A percentile compares a stretch with the other conserved stretches of the same genome.
Conservation (phyloP, 2,329 filamentous ascomycete species). For the Teratosphaeria destructans region DNA sequence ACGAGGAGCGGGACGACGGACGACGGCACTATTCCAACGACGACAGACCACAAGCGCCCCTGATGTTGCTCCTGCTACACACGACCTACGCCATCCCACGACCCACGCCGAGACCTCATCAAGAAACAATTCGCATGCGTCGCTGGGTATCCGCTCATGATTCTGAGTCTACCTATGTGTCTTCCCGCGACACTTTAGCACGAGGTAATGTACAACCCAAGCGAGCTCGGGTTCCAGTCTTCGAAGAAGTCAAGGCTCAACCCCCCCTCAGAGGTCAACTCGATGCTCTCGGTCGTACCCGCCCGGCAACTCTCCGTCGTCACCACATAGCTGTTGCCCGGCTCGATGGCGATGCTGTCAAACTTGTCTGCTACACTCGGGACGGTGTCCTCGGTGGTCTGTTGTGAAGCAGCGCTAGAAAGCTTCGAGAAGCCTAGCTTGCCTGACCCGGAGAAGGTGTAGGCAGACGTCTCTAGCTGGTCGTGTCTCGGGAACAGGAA, state of each 20-base stretch:
- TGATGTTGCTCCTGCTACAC: not conserved
- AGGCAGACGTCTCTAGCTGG: slow-evolving; percentile 28
- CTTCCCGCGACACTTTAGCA: not conserved
- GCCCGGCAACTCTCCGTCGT: slow-evolving; percentile 4
- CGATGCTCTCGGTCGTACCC: slow-evolving; percentile 1
- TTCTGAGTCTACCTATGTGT: not conserved
- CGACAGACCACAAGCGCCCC: not conserved
- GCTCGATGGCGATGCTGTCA: not conserved
- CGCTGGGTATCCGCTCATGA: not conserved
- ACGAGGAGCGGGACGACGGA: not conserved
- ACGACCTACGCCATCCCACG: not conserved
- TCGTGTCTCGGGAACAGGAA: slow-evolving; percentile 34
- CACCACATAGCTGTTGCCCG: slow-evolving; percentile 8
- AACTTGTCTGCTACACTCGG: slow-evolving; percentile 4
- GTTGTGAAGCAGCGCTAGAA: slow-evolving; percentile 6
- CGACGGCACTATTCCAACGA: too few species aligned
- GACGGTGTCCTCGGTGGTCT: slow-evolving; percentile 15
- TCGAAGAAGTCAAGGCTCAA: slow-evolving; percentile 5
- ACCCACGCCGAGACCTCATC: not conserved
- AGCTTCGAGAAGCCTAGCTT: slow-evolving; percentile 25
- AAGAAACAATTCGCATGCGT: not conserved
- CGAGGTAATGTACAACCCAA: not conserved
- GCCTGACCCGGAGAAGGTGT: slow-evolving; percentile 29
- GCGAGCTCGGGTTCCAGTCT: slow-evolving; percentile 2
- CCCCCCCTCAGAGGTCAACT: slow-evolving; percentile 5